Conservation (phyloP, 2,329 filamentous ascomycete species). For the Phialocephala sp. region DNA sequence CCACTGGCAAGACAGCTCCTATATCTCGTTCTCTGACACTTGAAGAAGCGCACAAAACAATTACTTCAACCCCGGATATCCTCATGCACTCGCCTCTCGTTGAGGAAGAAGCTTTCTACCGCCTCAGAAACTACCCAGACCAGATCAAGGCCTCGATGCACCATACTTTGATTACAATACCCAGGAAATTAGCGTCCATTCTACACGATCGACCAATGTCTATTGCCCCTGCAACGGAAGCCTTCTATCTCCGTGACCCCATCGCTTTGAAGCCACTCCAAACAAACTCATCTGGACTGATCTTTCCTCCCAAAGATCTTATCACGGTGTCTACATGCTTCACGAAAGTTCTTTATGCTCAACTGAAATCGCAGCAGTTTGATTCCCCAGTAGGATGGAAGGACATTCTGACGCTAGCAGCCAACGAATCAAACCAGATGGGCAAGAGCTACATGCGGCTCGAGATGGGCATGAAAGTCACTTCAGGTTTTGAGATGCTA, state of each 20-base stretch:
- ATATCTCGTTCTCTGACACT: conserved; percentile 61
- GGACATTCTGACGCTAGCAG: conserved; percentile 42
- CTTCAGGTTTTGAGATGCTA: conserved; percentile 91
- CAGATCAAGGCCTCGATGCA: conserved; percentile 81
- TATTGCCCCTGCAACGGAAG: conserved; percentile 83
- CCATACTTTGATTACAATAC: conserved; percentile 73
- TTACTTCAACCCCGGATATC: conserved; percentile 60
- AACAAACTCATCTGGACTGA: conserved; percentile 56
- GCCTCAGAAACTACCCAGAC: conserved; percentile 80
- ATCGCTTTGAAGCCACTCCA: conserved; percentile 73
- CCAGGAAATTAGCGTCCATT: conserved; percentile 80
- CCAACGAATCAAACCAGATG: conserved; percentile 35
- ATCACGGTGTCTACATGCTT: conserved; percentile 81
- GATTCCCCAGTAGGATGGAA: conserved; percentile 63
- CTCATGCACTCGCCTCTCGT: conserved; percentile 76
- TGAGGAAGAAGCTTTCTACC: conserved; percentile 89
- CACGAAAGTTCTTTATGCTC: conserved; percentile 88
- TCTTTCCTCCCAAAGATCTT: conserved; percentile 79
- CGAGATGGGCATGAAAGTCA: conserved; percentile 88
- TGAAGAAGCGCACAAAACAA: conserved; percentile 64
- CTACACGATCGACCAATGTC: conserved; percentile 76
- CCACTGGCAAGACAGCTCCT: conserved; percentile 45
- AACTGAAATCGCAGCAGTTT: conserved; percentile 87
- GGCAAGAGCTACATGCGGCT: conserved; percentile 42
- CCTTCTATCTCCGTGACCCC: conserved; percentile 90